Base-by-base conservation (phyloP, 345 rosid genomes). In the Murraya paniculata region DNA sequence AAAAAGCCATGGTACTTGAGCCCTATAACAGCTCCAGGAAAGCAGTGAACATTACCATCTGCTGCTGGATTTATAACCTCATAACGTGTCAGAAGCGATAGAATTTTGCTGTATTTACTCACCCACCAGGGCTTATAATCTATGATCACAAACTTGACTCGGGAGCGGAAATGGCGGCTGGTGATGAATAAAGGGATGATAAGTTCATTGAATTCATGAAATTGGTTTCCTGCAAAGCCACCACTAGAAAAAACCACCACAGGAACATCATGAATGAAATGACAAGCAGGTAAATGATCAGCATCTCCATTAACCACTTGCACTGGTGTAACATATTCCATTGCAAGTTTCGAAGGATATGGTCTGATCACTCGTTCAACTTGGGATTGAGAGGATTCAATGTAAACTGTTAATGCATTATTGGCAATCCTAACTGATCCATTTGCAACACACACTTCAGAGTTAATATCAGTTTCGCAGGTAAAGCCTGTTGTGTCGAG, bases 151-250 rank as follows among this genome's bases (percentile, higher is more conserved):
- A 89, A 84, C 55, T 78, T 77, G 1, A 89, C 60, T 2, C 75
- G 72, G 0, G 83, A 80, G 60, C 9, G 31, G 36, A 86, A 87
- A 57, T 80, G 86, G 45, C 71, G 81, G 35, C 73, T 61, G 1
- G 92, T 87, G 75, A 87, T 73, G 86, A 84, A 87, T n/a, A 84
- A 65, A 10, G 92, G 89, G 57, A 89, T 76, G 21, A 87, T 74
- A 36, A 87, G 66, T 58, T 89, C 90, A 59, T 82, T 82, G 65
- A 84, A 71, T 67, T 84, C 87, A 48, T 87, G 92, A 77, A 79
- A 89, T 8, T 64, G 25, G 72, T 87, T 89, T 25, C 85, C 86
- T 0, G 81, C 25, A 68, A 79, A 87, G 25, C 87, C 87, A 3
- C 75, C 86, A 0, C 81, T 45, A 27, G 88, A 89, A 83, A 87